Evolutionary conservation across 169 alveolate species (phyloP).

Genomic region (Babesia sp.): DNA sequence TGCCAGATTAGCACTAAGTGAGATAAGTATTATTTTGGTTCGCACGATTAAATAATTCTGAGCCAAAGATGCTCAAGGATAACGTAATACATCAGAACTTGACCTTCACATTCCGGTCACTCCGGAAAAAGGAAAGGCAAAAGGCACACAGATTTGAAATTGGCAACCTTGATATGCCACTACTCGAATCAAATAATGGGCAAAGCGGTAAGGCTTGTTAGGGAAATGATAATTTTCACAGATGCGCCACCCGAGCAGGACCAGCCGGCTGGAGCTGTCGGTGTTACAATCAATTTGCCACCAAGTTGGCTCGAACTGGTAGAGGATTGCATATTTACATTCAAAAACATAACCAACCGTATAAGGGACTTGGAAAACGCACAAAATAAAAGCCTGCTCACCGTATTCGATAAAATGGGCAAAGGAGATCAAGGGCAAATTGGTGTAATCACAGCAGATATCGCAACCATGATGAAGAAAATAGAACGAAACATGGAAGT

Average conservation of each 20-base stretch:
- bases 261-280: background rate
- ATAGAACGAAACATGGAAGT: conserved; percentile 59
- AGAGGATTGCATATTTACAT: conserved; percentile 55
- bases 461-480: conserved; percentile 53
- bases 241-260: conserved; percentile 14
- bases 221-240: background rate
- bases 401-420: conserved; percentile 57
- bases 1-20: background rate
- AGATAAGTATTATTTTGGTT: background rate
- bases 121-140: conserved; percentile 58
- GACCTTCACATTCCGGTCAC: conserved; percentile 40
- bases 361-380: conserved; percentile 65
- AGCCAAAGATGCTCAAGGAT: conserved; percentile 35
- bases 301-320: conserved; percentile 66
- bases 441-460: conserved; percentile 35
- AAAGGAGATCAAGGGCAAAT: conserved; percentile 51
- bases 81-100: conserved; percentile 50
- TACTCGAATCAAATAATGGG: conserved; percentile 19
- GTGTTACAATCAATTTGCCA: conserved; percentile 38
- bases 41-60: background rate
- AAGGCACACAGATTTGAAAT: conserved; percentile 66
- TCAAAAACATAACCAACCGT: conserved; percentile 20
- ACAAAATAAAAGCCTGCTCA: conserved; percentile 56
- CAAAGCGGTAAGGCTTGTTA: conserved; percentile 9
- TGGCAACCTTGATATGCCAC: conserved; percentile 50